phyloP scores from a whole-genome alignment of 1,284 basidiomycete species.

The Melampsora americana region DNA sequence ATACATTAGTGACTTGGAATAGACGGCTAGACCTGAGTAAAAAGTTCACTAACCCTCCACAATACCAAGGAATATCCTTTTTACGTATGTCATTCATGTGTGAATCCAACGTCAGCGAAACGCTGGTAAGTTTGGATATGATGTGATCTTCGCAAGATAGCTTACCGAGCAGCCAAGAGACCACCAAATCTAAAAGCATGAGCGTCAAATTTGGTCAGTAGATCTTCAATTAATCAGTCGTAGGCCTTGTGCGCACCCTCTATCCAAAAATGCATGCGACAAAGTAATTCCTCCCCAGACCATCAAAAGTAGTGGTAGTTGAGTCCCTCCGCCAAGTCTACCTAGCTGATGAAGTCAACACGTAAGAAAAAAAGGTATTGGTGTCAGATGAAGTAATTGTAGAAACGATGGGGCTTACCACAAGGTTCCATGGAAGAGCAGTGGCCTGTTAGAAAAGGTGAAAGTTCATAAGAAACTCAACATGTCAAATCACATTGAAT shows the following conservation, averaged over 20 bases:
- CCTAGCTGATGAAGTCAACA: not conserved
- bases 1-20: not conserved
- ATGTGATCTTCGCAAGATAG: too few species aligned
- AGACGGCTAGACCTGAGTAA: not conserved
- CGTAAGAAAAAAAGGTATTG: not conserved
- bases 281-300: not conserved
- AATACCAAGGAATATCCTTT: not conserved
- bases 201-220: too few species aligned
- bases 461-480: not conserved
- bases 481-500: too few species aligned
- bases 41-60: not conserved
- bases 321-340: not conserved
- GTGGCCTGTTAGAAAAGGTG: not conserved
- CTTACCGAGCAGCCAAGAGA: slow-evolving; percentile 2
- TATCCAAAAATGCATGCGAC: not conserved
- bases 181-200: not conserved
- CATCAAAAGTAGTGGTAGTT: not conserved
- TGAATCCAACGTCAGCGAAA: too few species aligned
- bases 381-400: not conserved
- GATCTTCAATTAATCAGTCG: too few species aligned
- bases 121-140: too few species aligned
- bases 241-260: too few species aligned
- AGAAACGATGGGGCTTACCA: not conserved
- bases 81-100: too few species aligned
- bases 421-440: slow-evolving; percentile 1